These are phyloP conservation scores for Candida stauntonica DNA, from an alignment of 805 yeast genomes.

Conservation along the genomic window DNA sequence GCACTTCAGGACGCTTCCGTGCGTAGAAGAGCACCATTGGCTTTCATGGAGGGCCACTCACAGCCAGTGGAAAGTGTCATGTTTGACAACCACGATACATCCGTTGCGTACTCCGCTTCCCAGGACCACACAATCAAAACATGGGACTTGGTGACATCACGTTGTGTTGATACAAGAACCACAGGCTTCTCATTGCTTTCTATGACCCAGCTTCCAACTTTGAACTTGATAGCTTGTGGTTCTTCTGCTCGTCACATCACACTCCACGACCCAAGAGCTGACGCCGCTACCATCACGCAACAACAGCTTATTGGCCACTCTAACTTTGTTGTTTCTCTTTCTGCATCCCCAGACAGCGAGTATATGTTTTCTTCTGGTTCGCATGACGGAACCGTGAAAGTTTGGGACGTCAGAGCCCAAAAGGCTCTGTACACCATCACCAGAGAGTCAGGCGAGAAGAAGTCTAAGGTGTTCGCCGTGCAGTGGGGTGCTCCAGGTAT, in stretches of 20 bases:
- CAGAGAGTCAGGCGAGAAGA: slow-evolving; percentile 53
- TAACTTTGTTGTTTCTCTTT: slow-evolving; percentile 80
- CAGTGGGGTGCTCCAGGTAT: slow-evolving; percentile 82
- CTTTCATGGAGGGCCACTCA: slow-evolving; percentile 73
- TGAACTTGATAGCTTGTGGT: slow-evolving; percentile 82
- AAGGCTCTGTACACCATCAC: slow-evolving; percentile 77
- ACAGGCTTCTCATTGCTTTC: slow-evolving; percentile 85
- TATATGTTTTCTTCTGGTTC: slow-evolving; percentile 86
- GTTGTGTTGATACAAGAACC: slow-evolving; percentile 81
- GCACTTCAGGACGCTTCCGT: slow-evolving; percentile 73
- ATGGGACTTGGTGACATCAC: slow-evolving; percentile 89
- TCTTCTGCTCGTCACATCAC: slow-evolving; percentile 97
- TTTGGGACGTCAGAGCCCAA: slow-evolving; percentile 93
- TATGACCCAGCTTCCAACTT: slow-evolving; percentile 58
- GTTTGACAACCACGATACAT: slow-evolving; percentile 65
- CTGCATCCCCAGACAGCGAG: slow-evolving; percentile 70
- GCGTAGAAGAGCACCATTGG: slow-evolving; percentile 77
- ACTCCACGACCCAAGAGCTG: slow-evolving; percentile 83
- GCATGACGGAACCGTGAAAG: slow-evolving; percentile 93
- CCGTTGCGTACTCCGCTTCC: slow-evolving; percentile 90
- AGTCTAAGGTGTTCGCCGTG: slow-evolving; percentile 75
- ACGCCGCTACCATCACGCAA: slow-evolving; percentile 55
- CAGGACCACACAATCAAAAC: slow-evolving; percentile 95
- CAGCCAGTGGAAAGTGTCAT: slow-evolving; percentile 85
- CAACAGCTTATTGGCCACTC: slow-evolving; percentile 84